Conservation (phyloP, 257 asterid genomes). For the Capsicum pubescens region DNA sequence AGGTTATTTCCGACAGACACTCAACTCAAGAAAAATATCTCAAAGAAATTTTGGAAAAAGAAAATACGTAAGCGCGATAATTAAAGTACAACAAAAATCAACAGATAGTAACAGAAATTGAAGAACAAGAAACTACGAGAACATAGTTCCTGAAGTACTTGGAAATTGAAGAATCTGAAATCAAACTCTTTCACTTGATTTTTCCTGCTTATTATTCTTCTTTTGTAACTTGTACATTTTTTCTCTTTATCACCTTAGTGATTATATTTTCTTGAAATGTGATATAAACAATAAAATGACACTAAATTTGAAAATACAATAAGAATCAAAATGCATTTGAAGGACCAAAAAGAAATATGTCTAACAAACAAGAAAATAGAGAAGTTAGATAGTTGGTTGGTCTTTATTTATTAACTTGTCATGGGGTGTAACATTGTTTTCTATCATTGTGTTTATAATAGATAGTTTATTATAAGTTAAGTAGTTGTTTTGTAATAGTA, state of each 20-base stretch:
- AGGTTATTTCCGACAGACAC: background rate
- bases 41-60: background rate
- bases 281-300: slow-evolving; percentile 11
- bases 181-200: slow-evolving; percentile 61
- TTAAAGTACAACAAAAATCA: slow-evolving; percentile 58
- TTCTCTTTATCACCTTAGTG: slow-evolving; percentile 30
- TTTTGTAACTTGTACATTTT: slow-evolving; percentile 74
- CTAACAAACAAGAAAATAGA: background rate
- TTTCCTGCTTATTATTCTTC: slow-evolving; percentile 45
- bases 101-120: background rate
- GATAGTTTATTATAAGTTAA: background rate
- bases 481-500: too few species aligned
- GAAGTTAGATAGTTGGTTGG: slow-evolving; percentile 49
- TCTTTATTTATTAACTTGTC: slow-evolving; percentile 52
- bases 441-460: slow-evolving; percentile 33
- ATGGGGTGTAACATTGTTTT: slow-evolving; percentile 32
- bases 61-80: background rate
- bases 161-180: slow-evolving; percentile 86
- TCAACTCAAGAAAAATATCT: background rate
- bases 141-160: slow-evolving; percentile 74
- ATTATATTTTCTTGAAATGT: slow-evolving; percentile 16
- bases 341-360: slow-evolving; percentile 33
- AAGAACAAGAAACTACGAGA: background rate
- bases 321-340: slow-evolving; percentile 26
- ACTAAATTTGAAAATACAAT: background rate